Evolutionary conservation across 306 rosid genomes (phyloP), one percentile per base, ranked within the genome.

Genomic region (Fragaria nilgerrensis): DNA sequence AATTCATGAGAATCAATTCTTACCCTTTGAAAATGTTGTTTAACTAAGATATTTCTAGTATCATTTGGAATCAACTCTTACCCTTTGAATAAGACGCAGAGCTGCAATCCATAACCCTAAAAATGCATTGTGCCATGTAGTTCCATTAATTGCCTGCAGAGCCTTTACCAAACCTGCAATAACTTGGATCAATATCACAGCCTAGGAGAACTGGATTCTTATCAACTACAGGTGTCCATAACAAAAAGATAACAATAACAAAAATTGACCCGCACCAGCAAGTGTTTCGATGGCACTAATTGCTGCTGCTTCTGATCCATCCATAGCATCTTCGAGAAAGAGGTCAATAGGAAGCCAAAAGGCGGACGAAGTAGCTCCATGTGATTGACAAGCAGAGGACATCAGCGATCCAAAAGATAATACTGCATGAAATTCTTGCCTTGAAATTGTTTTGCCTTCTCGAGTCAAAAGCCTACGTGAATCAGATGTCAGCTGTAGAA

Each of bases 271-370:
- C 87, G 15, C 81, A 95, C 98, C 89, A 55, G 90, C 74, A 76
- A 95, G 88, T 82, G 85, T 77, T 71, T 89, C 93, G 23, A 92
- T 85, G 69, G 97, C 92, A 88, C 96, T 89, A 81, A 61, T 73
- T 74, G 85, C 88, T 68, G 87, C 73, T 71, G 77, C 91, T 72
- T 89, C 88, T 62, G 88, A 80, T 78, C 90, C 96, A 83, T 88
- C 91, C 93, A 92, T 84, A 59, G 93, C 90, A 85, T 95, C 96
- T 85, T 95, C 97, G 80, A 95, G 83, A 70, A 90, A 87, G 80
- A 95, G 76, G 88, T 95, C 98, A 75, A 95, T 79, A 63, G 98
- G 97, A 88, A 95, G 91, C 98, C 98, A 95, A 61, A 86, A 78
- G 5, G 88, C 80, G 75, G 97, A 90, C 83, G 86, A 88, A 82